phyloP scores from a whole-genome alignment of 441 rosid genomes.

The Syzygium syzygioides region DNA sequence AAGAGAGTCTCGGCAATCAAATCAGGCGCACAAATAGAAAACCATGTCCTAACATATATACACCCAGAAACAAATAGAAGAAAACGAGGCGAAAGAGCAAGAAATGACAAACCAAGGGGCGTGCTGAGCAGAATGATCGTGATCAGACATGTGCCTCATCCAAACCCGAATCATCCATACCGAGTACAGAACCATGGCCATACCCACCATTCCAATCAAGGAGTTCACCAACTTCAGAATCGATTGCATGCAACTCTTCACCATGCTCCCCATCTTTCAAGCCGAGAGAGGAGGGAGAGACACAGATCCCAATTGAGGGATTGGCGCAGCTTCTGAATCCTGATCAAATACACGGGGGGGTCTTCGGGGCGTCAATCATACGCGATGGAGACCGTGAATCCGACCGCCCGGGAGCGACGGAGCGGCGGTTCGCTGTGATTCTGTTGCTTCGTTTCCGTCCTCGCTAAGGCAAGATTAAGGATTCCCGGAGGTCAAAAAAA shows the following conservation, averaged over 20 bases:
- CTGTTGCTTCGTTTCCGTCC: background rate
- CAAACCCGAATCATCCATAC: slow-evolving; percentile 72
- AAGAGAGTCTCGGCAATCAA: background rate
- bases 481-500: background rate
- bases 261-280: slow-evolving; percentile 39
- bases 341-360: background rate
- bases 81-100: background rate
- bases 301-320: background rate
- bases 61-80: background rate
- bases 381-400: background rate
- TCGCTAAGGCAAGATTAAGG: background rate
- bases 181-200: slow-evolving; percentile 60
- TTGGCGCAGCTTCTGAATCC: background rate
- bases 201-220: slow-evolving; percentile 71
- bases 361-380: background rate
- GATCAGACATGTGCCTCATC: slow-evolving; percentile 50
- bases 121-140: slow-evolving; percentile 25
- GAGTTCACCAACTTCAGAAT: slow-evolving; percentile 69
- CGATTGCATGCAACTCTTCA: slow-evolving; percentile 73
- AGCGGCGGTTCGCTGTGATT: background rate
- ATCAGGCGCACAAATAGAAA: background rate
- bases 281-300: background rate
- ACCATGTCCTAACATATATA: background rate
- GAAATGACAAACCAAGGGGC: slow-evolving; percentile 47
- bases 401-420: background rate